Base-by-base conservation (phyloP, 2,329 filamentous ascomycete species). In the Juglanconis oblonga region DNA sequence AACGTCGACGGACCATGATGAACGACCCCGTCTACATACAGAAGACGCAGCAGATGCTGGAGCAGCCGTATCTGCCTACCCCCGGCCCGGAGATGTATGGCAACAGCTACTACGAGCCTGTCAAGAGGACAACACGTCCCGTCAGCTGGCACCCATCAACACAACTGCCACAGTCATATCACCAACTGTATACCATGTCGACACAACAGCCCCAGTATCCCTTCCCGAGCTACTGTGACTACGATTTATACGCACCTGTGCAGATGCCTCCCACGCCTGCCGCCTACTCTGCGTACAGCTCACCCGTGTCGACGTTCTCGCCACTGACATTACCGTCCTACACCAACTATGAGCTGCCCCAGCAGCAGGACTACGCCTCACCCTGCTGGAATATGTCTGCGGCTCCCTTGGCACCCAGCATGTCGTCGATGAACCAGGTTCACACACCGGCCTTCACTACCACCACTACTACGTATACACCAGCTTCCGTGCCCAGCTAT, bases 71-170 rank as follows among this genome's bases (percentile, higher is more conserved):
- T 64, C 59, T 76, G 62, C 67, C 79, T 65, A 70, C 76, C 0
- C 69, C 68, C 0, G 58, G 70, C 64, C 31, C 69, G 64, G 53
- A 74, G 58, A 69, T 71, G 65, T 72, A 71, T 8, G 71, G 65
- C 62, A 69, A 70, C 32, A 55, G 55, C 36, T 65, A 68, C 40
- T 71, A 72, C 59, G 70, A 73, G 32, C 72, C 69, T 4, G 62
- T 72, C 44, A 74, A 71, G 66, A 71, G 74, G 68, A 73, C 79
- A 44, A 74, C 74, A 55, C 82, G 89, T 47, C 89, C 89, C 5
- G 77, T 90, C 50, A 92, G 89, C 77, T 92, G 90, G 90, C 90
- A 92, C 71, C 87, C 89, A 3, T 82, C 83, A 29, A 83, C 87
- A 9, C 79, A 83, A 60, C 72, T 73, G 56, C 70, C 71, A 68